Conservation (phyloP, 2,329 filamentous ascomycete species). For the Fusarium sp. region DNA sequence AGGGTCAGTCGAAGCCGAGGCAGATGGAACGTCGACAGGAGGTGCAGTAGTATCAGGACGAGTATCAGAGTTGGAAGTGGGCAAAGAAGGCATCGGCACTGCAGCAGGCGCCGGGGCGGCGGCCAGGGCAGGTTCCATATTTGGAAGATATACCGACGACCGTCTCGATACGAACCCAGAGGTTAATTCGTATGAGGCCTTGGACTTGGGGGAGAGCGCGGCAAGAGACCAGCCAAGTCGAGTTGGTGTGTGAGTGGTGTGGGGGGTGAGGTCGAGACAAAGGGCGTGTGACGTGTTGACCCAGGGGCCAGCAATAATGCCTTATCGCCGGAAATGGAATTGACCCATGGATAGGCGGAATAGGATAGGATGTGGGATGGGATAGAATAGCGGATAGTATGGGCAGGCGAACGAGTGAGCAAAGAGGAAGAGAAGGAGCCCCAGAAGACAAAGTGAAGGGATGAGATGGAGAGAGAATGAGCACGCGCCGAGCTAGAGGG, state of each 20-base stretch:
- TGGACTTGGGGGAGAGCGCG: slow-evolving; percentile 23
- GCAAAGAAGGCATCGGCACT: slow-evolving; percentile 39
- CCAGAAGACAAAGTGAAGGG: slow-evolving; percentile 32
- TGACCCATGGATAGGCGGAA: slow-evolving; percentile 12
- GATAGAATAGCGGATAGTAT: slow-evolving; percentile 6
- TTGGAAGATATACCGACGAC: slow-evolving; percentile 39
- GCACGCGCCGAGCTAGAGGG: slow-evolving; percentile 16
- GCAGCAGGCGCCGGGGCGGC: slow-evolving; percentile 34
- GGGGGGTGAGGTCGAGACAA: slow-evolving; percentile 29
- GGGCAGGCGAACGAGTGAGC: neutral
- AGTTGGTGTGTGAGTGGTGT: slow-evolving; percentile 26
- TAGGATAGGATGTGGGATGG: slow-evolving; percentile 1
- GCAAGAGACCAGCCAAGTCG: slow-evolving; percentile 22
- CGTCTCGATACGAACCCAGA: slow-evolving; percentile 33
- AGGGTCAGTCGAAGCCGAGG: slow-evolving; percentile 31
- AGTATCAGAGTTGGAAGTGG: slow-evolving; percentile 45
- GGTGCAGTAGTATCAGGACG: slow-evolving; percentile 40
- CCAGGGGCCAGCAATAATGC: slow-evolving; percentile 31
- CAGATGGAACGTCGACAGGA: slow-evolving; percentile 36
- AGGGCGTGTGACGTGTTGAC: slow-evolving; percentile 28
- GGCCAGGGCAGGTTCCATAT: slow-evolving; percentile 44
- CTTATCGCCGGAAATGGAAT: slow-evolving; percentile 36
- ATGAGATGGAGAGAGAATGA: slow-evolving; percentile 26
- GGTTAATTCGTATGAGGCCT: slow-evolving; percentile 27
- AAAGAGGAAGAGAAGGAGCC: slow-evolving; percentile 28